These are phyloP conservation scores for Geosmithia flava DNA, from an alignment of 2,329 filamentous ascomycete genomes.

Conservation along the genomic window DNA sequence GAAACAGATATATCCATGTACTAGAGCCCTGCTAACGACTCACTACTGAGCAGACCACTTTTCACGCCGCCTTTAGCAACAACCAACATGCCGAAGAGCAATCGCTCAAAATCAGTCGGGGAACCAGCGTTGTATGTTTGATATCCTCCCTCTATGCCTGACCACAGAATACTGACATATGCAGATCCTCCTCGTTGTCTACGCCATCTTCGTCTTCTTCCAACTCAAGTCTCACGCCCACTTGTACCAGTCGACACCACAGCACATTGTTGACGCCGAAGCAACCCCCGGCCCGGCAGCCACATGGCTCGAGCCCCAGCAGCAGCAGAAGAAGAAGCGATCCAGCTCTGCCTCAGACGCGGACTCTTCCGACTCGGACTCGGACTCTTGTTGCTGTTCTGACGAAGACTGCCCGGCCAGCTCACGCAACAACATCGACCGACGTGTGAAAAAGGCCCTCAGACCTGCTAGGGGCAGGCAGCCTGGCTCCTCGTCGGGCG, in stretches of 20 bases:
- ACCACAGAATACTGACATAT: slow-evolving; percentile 2
- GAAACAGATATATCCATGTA: neutral
- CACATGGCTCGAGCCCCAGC: slow-evolving; percentile 55
- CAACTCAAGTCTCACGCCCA: slow-evolving; percentile 88
- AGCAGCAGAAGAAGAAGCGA: slow-evolving; percentile 26
- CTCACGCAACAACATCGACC: neutral
- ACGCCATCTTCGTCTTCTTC: slow-evolving; percentile 74
- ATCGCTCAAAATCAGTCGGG: slow-evolving; percentile 76
- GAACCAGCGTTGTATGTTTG: slow-evolving; percentile 65
- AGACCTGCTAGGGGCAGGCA: neutral
- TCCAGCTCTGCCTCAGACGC: too few relatives aligned
- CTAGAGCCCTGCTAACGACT: slow-evolving; percentile 12
- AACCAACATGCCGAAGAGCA: slow-evolving; percentile 48
- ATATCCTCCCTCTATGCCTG: neutral
- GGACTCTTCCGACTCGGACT: neutral
- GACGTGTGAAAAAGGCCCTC: neutral
- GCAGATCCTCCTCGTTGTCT: slow-evolving; percentile 66
- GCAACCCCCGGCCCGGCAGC: slow-evolving; percentile 74
- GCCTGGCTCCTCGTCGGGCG: neutral
- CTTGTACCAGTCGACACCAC: slow-evolving; percentile 84
- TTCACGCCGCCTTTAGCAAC: slow-evolving; percentile 74
- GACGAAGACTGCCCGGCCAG: neutral
- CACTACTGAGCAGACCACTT: slow-evolving; percentile 53
- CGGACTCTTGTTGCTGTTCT: neutral
- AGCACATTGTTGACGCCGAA: slow-evolving; percentile 87